These are phyloP conservation scores for Cercospora nicotianae DNA, from an alignment of 2,329 filamentous ascomycete species.

Conservation along the genomic window DNA sequence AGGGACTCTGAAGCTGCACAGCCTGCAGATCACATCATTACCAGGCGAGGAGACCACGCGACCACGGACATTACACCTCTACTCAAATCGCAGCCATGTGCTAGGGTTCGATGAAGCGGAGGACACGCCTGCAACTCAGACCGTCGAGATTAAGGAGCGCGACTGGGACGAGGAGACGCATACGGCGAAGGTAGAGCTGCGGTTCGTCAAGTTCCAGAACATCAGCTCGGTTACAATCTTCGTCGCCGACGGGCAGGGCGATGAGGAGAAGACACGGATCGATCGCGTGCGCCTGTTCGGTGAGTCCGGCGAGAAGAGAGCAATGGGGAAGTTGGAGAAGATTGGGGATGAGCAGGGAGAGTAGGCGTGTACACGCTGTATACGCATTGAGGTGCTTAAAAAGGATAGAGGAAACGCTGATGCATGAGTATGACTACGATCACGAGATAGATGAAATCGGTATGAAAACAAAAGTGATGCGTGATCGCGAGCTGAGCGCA, in stretches of 20 bases:
- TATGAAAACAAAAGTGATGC: background rate
- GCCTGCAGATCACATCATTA: constrained; percentile 79
- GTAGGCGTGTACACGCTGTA: background rate
- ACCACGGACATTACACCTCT: constrained; percentile 80
- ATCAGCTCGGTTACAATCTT: constrained; percentile 85
- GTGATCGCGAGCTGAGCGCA: background rate
- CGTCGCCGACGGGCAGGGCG: constrained; percentile 76
- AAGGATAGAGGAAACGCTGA: background rate
- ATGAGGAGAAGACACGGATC: constrained; percentile 80
- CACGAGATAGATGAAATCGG: background rate
- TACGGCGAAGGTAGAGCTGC: constrained; percentile 60
- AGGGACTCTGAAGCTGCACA: constrained; percentile 84
- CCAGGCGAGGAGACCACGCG: constrained; percentile 76
- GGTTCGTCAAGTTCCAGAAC: constrained; percentile 97
- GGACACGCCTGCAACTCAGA: constrained; percentile 77
- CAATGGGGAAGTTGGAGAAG: constrained; percentile 95
- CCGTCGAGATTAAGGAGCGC: constrained; percentile 67
- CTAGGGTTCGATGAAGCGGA: constrained; percentile 95
- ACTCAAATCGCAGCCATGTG: constrained; percentile 83
- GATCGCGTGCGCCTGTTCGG: constrained; percentile 80
- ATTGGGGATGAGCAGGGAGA: constrained; percentile 67
- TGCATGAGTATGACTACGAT: background rate
- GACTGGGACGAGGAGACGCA: constrained; percentile 68
- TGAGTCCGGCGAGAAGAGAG: constrained; percentile 85
- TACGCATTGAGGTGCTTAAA: background rate